A percentile compares a stretch with the other conserved stretches of the same genome.
These are phyloP conservation scores for Pisolithus thermaeus DNA, from an alignment of 1,284 basidiomycete species.

Conservation along the genomic window DNA sequence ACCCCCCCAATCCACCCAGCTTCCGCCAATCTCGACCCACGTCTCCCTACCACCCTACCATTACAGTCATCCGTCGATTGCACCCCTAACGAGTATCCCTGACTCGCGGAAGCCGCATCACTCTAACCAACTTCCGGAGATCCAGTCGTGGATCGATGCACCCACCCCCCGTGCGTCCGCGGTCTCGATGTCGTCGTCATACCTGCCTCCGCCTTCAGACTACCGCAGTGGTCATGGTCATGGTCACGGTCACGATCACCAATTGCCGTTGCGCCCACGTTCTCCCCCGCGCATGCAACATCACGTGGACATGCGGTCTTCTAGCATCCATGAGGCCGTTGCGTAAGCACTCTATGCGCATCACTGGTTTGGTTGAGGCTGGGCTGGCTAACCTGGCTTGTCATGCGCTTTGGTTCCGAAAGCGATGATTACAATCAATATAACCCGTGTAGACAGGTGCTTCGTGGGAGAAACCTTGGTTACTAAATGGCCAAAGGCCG, in stretches of 20 bases:
- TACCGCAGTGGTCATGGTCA: constrained; percentile 10
- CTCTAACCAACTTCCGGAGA: constrained; percentile 29
- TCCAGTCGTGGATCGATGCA: constrained; percentile 32
- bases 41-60: constrained; percentile 38
- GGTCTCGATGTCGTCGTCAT: constrained; percentile 17
- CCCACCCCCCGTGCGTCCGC: constrained; percentile 19
- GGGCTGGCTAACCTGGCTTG: background rate
- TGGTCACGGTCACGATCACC: constrained; percentile 14
- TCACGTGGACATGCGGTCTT: constrained; percentile 27
- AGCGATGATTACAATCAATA: background rate
- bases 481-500: background rate
- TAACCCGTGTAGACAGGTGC: background rate
- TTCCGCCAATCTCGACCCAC: constrained; percentile 33
- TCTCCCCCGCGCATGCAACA: constrained; percentile 29
- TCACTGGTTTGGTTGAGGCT: background rate
- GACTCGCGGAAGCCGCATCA: constrained; percentile 29
- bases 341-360: constrained; percentile 12
- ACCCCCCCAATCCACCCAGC: constrained; percentile 34
- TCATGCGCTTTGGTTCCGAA: background rate
- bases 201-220: constrained; percentile 21
- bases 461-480: background rate
- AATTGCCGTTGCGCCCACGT: constrained; percentile 27
- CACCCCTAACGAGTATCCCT: constrained; percentile 35
- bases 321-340: constrained; percentile 27
- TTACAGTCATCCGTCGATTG: constrained; percentile 45